These are phyloP conservation scores for Nicotiana noctiflora DNA, from an alignment of 257 asterid genomes.

Conservation along the genomic window DNA sequence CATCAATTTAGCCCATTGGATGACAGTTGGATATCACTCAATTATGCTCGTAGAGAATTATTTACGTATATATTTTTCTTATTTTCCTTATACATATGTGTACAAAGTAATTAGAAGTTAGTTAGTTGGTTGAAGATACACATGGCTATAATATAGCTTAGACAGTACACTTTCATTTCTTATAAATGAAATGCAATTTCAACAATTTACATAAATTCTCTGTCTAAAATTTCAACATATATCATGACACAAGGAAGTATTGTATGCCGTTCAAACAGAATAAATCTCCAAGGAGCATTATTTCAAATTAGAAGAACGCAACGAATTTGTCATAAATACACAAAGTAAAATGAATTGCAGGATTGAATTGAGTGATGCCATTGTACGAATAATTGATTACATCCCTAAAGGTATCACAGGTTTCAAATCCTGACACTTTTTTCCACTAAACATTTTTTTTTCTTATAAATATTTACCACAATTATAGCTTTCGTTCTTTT, in stretches of 20 bases:
- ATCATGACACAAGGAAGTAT: background rate
- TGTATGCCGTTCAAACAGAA: background rate
- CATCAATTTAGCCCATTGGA: too few relatives aligned
- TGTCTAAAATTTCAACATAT: too few relatives aligned
- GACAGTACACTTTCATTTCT: too few relatives aligned
- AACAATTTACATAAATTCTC: too few relatives aligned
- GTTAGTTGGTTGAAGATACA: too few relatives aligned
- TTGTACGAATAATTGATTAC: conserved; percentile 4
- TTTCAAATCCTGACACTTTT: background rate
- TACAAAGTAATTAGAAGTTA: too few relatives aligned
- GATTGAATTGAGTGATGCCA: background rate
- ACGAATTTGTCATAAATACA: background rate
- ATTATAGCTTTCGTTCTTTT: background rate
- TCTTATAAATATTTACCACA: background rate
- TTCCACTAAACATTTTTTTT: background rate
- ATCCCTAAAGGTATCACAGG: background rate
- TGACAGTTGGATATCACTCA: too few relatives aligned
- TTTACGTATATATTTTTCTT: too few relatives aligned
- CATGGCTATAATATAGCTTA: too few relatives aligned
- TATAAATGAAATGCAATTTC: too few relatives aligned
- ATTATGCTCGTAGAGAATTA: too few relatives aligned
- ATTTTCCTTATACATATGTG: too few relatives aligned
- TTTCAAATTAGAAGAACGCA: background rate
- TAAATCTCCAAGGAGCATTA: background rate
- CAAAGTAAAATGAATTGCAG: background rate